Evolutionary conservation across 1,284 basidiomycete genomes (phyloP).

Genomic region (Ganoderma resinaceum): DNA sequence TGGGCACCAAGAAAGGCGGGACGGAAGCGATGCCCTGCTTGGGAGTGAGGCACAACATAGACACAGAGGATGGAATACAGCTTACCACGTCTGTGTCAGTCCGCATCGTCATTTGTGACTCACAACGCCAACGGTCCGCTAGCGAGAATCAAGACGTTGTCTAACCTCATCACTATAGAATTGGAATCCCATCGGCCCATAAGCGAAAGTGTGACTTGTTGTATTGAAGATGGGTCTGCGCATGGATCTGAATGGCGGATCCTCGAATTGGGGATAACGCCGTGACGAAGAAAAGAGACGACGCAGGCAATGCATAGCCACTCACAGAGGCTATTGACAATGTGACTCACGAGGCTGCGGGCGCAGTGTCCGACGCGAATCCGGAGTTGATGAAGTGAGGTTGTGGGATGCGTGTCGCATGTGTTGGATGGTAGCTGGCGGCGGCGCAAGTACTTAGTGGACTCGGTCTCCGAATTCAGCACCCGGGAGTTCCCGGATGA

Average conservation of each 20-base stretch:
- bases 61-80: neutral
- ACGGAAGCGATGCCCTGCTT: constrained; percentile 2
- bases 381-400: neutral
- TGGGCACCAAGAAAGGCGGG: neutral
- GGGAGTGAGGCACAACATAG: neutral
- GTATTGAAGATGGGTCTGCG: neutral
- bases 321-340: neutral
- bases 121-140: neutral
- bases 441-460: too few species aligned
- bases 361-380: constrained; percentile 4
- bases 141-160: neutral
- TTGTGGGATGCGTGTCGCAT: neutral
- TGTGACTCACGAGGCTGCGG: neutral
- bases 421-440: neutral
- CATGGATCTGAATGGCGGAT: neutral
- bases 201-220: neutral
- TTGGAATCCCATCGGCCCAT: neutral
- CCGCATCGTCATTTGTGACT: neutral
- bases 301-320: constrained; percentile 7
- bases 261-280: neutral
- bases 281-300: neutral
- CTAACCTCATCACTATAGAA: neutral
- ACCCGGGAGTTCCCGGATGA: neutral
- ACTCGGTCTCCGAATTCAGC: neutral
- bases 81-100: neutral